phyloP scores from a whole-genome alignment of 768 basidiomycete species.

The Macrolepiota fuliginosa region DNA sequence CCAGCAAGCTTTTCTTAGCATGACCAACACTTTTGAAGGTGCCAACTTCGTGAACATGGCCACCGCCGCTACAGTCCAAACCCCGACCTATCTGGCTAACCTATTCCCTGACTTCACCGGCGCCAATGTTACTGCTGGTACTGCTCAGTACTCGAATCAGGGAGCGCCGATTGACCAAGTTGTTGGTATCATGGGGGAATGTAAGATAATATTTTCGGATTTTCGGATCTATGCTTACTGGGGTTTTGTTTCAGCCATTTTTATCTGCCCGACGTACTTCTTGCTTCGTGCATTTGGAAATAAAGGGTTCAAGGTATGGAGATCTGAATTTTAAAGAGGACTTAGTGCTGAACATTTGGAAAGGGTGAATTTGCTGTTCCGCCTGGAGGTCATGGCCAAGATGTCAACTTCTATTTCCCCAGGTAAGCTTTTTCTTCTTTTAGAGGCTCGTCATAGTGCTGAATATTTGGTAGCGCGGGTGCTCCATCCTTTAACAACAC shows the following conservation, averaged over 20 bases:
- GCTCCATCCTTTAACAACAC: constrained; percentile 31
- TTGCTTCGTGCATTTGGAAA: constrained; percentile 28
- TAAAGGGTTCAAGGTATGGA: constrained; percentile 29
- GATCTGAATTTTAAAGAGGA: too few species aligned
- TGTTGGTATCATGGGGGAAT: constrained; percentile 12
- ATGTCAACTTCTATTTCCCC: constrained; percentile 39
- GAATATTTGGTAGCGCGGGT: neutral
- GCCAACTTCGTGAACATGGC: constrained; percentile 31
- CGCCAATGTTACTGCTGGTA: constrained; percentile 18
- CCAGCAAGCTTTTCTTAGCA: constrained; percentile 11
- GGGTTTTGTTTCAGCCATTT: constrained; percentile 31
- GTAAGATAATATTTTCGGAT: neutral
- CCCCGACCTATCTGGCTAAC: constrained; percentile 28
- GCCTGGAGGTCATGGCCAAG: constrained; percentile 35
- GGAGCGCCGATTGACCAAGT: constrained; percentile 9
- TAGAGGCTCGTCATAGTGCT: neutral
- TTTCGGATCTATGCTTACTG: neutral
- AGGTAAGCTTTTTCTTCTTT: neutral
- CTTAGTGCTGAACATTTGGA: neutral
- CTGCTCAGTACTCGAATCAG: constrained; percentile 5
- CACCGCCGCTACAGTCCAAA: constrained; percentile 22
- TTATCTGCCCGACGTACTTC: constrained; percentile 43
- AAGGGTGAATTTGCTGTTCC: constrained; percentile 43
- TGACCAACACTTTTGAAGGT: constrained; percentile 39
- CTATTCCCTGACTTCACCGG: constrained; percentile 36